phyloP scores from a whole-genome alignment of 306 rosid species.

The Dryas octopetala region DNA sequence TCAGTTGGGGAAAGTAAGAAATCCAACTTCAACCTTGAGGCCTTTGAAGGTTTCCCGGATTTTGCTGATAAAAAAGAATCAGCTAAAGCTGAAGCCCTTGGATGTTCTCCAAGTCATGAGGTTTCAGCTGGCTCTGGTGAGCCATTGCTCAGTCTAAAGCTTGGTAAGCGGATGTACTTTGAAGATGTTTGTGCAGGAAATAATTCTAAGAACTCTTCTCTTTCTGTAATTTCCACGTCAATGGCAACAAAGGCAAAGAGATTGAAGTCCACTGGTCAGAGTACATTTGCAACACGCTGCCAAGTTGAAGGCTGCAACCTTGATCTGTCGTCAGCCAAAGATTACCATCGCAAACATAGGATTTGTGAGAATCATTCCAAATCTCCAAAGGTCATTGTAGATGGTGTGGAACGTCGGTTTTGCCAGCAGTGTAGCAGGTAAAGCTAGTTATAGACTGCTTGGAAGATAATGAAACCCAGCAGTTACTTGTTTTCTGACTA shows the following conservation, averaged over 20 bases:
- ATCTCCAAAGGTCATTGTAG: constrained; percentile 69
- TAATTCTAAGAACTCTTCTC: constrained; percentile 43
- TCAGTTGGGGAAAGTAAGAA: constrained; percentile 67
- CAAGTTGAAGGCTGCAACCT: constrained; percentile 92
- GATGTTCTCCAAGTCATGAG: constrained; percentile 49
- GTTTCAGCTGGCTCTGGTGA: constrained; percentile 64
- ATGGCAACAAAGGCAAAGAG: constrained; percentile 44
- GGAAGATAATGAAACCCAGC: constrained; percentile 12
- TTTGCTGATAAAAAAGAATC: constrained; percentile 47
- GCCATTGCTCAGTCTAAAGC: constrained; percentile 81
- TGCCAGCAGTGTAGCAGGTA: constrained; percentile 99
- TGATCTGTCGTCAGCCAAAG: constrained; percentile 75
- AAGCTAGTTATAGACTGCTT: constrained; percentile 14
- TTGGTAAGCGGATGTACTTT: constrained; percentile 80
- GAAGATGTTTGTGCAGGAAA: constrained; percentile 60
- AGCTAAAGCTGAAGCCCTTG: constrained; percentile 39
- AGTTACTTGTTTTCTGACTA: constrained; percentile 6
- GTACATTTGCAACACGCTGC: constrained; percentile 47
- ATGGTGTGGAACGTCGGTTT: constrained; percentile 74
- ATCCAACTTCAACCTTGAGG: constrained; percentile 51
- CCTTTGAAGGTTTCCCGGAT: constrained; percentile 51
- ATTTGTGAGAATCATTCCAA: constrained; percentile 86
- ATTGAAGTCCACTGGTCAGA: constrained; percentile 43
- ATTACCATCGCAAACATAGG: constrained; percentile 87
- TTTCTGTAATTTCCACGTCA: constrained; percentile 38